Conservation (phyloP, 176 grass and related monocot species). For the Zizania latifolia region DNA sequence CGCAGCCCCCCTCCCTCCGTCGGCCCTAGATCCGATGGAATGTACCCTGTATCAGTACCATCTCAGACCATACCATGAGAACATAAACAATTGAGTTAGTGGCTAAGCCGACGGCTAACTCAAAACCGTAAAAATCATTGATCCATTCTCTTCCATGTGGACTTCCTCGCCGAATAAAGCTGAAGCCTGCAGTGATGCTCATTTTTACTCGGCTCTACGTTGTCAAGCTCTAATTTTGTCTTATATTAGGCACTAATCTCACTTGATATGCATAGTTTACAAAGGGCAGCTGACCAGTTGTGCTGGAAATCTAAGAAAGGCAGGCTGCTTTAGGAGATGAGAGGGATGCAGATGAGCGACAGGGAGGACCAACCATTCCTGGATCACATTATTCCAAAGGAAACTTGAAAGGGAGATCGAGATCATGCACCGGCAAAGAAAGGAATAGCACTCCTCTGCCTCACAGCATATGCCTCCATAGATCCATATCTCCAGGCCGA, state of each 20-base stretch:
- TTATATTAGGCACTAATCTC: too few species aligned
- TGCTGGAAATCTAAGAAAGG: constrained; percentile 10
- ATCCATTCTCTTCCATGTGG: constrained; percentile 22
- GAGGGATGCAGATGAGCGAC: neutral
- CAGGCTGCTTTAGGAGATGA: neutral
- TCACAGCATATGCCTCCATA: constrained; percentile 36
- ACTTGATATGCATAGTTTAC: too few species aligned
- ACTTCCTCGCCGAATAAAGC: too few species aligned
- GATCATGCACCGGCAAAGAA: neutral
- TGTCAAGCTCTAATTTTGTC: too few species aligned
- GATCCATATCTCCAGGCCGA: neutral
- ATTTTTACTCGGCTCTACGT: too few species aligned
- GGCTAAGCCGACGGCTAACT: neutral
- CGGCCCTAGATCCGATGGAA: constrained; percentile 46
- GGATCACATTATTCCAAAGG: constrained; percentile 34
- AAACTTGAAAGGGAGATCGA: neutral
- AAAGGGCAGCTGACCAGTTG: neutral
- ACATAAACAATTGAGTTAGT: neutral
- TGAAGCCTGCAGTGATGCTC: too few species aligned
- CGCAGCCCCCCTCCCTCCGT: too few species aligned
- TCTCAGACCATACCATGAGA: neutral
- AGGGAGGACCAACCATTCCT: constrained; percentile 2
- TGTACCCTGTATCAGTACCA: constrained; percentile 28
- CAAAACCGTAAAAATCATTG: neutral
- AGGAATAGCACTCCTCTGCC: constrained; percentile 23